Percentiles rank a stretch among this genome's conserved stretches.
Evolutionary conservation across 805 yeast species (phyloP).

Genomic region (Candida suzukii): DNA sequence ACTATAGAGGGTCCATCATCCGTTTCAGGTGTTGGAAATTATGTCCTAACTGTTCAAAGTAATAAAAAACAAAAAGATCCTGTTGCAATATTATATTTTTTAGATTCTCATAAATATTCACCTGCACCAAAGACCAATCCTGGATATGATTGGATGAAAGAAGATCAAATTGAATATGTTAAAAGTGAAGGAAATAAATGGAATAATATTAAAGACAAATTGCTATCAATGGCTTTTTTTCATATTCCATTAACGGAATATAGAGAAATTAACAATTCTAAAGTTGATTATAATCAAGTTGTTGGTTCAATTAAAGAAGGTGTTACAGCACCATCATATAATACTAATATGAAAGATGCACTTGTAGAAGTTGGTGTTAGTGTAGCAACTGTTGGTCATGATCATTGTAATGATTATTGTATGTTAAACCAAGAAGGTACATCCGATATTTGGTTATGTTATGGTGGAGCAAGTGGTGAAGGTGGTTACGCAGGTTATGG

Average conservation of each 20-base stretch:
- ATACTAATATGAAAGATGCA: constrained; percentile 57
- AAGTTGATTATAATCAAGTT: constrained; percentile 18
- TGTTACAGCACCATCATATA: constrained; percentile 68
- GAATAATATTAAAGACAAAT: constrained; percentile 22
- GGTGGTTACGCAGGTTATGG: constrained; percentile 97
- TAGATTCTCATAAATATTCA: constrained; percentile 81
- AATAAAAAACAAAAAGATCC: constrained; percentile 25
- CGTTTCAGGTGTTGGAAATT: constrained; percentile 82
- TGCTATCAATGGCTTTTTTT: constrained; percentile 79
- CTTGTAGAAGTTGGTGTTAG: constrained; percentile 63
- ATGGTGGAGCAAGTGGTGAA: constrained; percentile 91
- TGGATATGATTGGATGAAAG: constrained; percentile 85
- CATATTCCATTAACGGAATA: constrained; percentile 93
- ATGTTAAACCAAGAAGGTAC: constrained; percentile 36
- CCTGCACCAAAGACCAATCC: constrained; percentile 53
- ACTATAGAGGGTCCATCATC: constrained; percentile 57
- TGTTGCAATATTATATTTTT: constrained; percentile 57
- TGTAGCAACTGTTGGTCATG: constrained; percentile 85
- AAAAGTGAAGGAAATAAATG: no score
- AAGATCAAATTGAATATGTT: constrained; percentile 56
- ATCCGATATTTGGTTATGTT: constrained; percentile 63
- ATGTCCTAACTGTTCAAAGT: constrained; percentile 45
- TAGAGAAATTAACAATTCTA: constrained; percentile 33
- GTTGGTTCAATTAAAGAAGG: constrained; percentile 68
- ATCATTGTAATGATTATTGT: constrained; percentile 93